Evolutionary conservation across 179 eudicot species (phyloP), one percentile per base, ranked within the genome.

Genomic region (Nepenthes alata): DNA sequence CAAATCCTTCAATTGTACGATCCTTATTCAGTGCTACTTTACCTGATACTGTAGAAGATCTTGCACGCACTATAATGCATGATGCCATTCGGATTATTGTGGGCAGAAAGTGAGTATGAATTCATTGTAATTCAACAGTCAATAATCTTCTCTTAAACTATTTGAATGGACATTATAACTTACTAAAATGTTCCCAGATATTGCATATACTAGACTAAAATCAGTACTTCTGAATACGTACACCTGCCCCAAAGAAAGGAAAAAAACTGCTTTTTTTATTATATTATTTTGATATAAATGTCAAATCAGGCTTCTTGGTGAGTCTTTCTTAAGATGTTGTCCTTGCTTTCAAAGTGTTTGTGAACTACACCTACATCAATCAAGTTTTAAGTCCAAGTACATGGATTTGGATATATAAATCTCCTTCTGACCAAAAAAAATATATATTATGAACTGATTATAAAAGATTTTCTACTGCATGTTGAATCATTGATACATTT

Each of bases 31-130:
- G 99, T 76, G 99, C 99, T 66, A 94, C 99, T 67, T 78, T 94
- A 67, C 99, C 99, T 50, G 99, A 94, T 85, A 65, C 94, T 11
- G 99, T 94, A 49, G 97, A 94, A 82, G 94, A 94, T 37, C 99
- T 89, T 66, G 99, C 99, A 75, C 90, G 97, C 35, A 87, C 97
- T 58, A 78, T 90, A 70, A 94, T 94, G 95, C 99, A 90, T 66
- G 99, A 90, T 74, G 97, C 99, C 62, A 84, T 94, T 55, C 84
- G 99, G 59, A 79, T 94, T 13, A 90, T 94, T 59, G 81, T 94
- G 63, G 99, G 99, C 69, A 75, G 81, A 67, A 94, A 90, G 98
- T 93, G 81, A 80, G 91, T 70, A 3, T 16, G 5, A 47, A 5
- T 53, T 63, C 47, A 6, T 57, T 14, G 3, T 63, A 36, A 12